phyloP scores from a whole-genome alignment of 2,329 filamentous ascomycete species.

The Claviceps maximensis region DNA sequence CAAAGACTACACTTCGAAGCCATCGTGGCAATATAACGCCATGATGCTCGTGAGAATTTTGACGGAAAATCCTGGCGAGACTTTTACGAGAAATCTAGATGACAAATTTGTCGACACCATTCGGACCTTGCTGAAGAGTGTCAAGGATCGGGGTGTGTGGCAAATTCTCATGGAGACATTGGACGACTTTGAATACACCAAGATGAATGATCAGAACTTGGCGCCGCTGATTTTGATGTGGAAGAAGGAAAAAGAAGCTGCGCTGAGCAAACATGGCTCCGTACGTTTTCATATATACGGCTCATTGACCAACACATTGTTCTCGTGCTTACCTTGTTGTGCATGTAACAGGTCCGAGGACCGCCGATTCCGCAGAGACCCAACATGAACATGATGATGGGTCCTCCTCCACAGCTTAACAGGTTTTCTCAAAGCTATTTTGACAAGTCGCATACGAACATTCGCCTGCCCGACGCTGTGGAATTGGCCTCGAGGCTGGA shows the following conservation, averaged over 20 bases:
- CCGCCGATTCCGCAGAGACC: slow-evolving; percentile 9
- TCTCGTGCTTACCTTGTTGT: neutral
- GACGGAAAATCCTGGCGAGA: slow-evolving; percentile 77
- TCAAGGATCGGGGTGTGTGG: slow-evolving; percentile 62
- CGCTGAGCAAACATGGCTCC: slow-evolving; percentile 36
- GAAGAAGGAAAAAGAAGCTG: slow-evolving; percentile 69
- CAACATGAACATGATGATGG: slow-evolving; percentile 1
- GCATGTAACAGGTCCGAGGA: slow-evolving; percentile 10
- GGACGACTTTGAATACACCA: slow-evolving; percentile 60
- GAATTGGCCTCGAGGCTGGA: slow-evolving; percentile 77
- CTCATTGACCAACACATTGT: neutral
- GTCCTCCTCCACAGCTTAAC: slow-evolving; percentile 12
- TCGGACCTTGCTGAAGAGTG: slow-evolving; percentile 60
- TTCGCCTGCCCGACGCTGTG: slow-evolving; percentile 48
- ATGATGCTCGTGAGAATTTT: slow-evolving; percentile 92
- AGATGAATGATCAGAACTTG: slow-evolving; percentile 62
- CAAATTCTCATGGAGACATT: slow-evolving; percentile 82
- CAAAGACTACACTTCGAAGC: slow-evolving; percentile 50
- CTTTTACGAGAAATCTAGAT: slow-evolving; percentile 85
- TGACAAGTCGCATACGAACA: slow-evolving; percentile 34
- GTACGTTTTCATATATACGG: slow-evolving; percentile 23
- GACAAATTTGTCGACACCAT: slow-evolving; percentile 65
- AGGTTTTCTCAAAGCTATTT: slow-evolving; percentile 44
- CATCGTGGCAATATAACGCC: slow-evolving; percentile 83
- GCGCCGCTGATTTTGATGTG: slow-evolving; percentile 69